A percentile compares a stretch with the other conserved stretches of the same genome.
phyloP scores from a whole-genome alignment of 768 basidiomycete genomes.

The Phylloporus sp. region DNA sequence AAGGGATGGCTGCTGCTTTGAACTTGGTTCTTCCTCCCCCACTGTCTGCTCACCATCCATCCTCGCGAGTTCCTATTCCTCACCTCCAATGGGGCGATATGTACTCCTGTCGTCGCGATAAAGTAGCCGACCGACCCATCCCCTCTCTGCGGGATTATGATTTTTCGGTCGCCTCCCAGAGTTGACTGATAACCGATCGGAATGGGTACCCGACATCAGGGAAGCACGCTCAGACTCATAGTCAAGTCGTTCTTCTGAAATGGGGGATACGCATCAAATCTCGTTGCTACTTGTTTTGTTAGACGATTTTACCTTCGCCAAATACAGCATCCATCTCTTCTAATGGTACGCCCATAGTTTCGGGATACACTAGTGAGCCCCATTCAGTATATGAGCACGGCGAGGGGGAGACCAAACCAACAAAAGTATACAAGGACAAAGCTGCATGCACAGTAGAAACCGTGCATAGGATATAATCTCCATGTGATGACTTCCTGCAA shows the following conservation, averaged over 20 bases:
- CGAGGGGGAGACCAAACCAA: conserved; percentile 35
- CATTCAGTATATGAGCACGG: conserved; percentile 6
- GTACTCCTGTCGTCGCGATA: conserved; percentile 37
- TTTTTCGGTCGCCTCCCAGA: conserved; percentile 23
- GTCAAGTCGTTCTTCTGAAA: conserved; percentile 54
- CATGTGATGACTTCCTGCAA: conserved; percentile 85
- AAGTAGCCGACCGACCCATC: conserved; percentile 51
- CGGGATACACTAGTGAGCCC: conserved; percentile 65
- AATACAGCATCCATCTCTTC: conserved; percentile 92
- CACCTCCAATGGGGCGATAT: conserved; percentile 46
- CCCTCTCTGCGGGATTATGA: conserved; percentile 23
- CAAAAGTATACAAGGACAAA: conserved; percentile 81
- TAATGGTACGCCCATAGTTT: conserved; percentile 80
- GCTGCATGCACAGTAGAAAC: conserved; percentile 84
- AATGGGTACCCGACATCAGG: conserved; percentile 38
- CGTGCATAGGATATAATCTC: conserved; percentile 94
- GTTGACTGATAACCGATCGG: conserved; percentile 35
- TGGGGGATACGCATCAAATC: conserved; percentile 4
- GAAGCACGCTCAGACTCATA: conserved; percentile 63
- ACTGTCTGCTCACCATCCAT: conserved; percentile 35
- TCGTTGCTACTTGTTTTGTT: conserved; percentile 10
- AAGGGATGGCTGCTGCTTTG: conserved; percentile 13
- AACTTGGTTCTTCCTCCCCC: conserved; percentile 21
- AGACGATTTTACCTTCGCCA: conserved; percentile 60
- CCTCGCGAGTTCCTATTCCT: conserved; percentile 58